Evolutionary conservation across 768 basidiomycete species (phyloP), one percentile per base, ranked within the genome.

Genomic region (Ramaria rubella): DNA sequence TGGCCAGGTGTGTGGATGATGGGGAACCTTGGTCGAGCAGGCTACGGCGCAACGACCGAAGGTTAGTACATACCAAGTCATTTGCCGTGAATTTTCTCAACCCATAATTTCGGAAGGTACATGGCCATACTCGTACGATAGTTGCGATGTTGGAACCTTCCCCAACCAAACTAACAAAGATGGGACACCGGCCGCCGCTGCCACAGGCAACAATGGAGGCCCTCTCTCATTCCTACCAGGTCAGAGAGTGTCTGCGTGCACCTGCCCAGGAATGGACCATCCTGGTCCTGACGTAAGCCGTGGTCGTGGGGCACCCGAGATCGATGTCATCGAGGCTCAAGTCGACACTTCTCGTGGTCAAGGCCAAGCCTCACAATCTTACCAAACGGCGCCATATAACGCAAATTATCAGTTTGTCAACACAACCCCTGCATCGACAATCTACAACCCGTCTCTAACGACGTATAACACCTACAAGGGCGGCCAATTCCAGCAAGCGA

Each of bases 1-100:
- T 91, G 88, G 90, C 90, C 89, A 31, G 90, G 87, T 61, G 81
- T 79, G 1, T 93, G 91, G 91, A 90, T 87, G 23, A 86, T 88
- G 83, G 89, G 89, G 3, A 91, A 91, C 63, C 62, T 80, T 59
- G 93, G 77, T 62, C 76, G 94, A 56, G 87, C 93, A 23, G 94
- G 92, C 1, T 94, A 86, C 70, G 94, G 94, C 43, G 88, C 87
- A 19, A 86, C 90, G 0, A 94, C 89, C 1, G 88, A 97, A 61
- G 95, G 92, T 7, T 77, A 78, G 57, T 88, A 19, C 14, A 5
- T 49, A 5, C 27, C 6, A 14, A 5, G 14, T 43, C 9, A 7
- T 21, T 3, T 2, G 15, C 11, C 17, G 5, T 12, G 29, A 26
- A 45, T 17, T 27, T 23, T 15, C 33, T 31, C 29, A 40, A 55